Base-by-base conservation (phyloP, 345 rosid genomes). In the Hibiscus trionum region DNA sequence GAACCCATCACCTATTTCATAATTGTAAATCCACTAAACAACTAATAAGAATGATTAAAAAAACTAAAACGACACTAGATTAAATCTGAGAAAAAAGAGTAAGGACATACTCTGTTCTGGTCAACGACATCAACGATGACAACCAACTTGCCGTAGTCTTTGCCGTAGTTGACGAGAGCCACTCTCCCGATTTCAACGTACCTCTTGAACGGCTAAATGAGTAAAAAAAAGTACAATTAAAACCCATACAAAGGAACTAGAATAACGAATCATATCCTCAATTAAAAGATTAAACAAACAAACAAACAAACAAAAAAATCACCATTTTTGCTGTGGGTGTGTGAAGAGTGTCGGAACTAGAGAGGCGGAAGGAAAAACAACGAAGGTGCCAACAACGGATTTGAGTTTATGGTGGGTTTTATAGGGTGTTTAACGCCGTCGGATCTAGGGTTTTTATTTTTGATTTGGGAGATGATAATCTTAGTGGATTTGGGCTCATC, bases 181-280 rank as follows among this genome's bases (percentile, higher is more conserved):
- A 90, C 98, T 70, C 98, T 80, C 21, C 96, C 98, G 71, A 92
- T 92, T 93, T 92, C 97, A 7, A 92, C 94, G 79, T 80, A 90
- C 75, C 97, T 87, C 88, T 92, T 90, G 87, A 92, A 93, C 44
- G 91, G 90, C 97, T 92, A 66, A 67, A 76, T 12, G 3, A 0
- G 17, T 15, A 3, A 24, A 7, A 1, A 24, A 58, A 27, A 69
- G 2, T 11, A 8, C 2, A 75, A 49, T 46, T 56, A 57, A 17
- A 55, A 69, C 7, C 2, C 35, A 4, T 58, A 42, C 1, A 58
- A 9, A 50, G 1, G 55, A 61, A 9, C 3, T 5, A 33, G 37
- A 10, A 33, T 29, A 10, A 29, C 1, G 21, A 9, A 39, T 2
- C 9, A 0, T 66, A 14, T 10, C 17, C 4, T 21, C 5, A 9